A percentile compares a stretch with the other conserved stretches of the same genome.
phyloP scores from a whole-genome alignment of 768 basidiomycete genomes.

The Tulasnella sp. region DNA sequence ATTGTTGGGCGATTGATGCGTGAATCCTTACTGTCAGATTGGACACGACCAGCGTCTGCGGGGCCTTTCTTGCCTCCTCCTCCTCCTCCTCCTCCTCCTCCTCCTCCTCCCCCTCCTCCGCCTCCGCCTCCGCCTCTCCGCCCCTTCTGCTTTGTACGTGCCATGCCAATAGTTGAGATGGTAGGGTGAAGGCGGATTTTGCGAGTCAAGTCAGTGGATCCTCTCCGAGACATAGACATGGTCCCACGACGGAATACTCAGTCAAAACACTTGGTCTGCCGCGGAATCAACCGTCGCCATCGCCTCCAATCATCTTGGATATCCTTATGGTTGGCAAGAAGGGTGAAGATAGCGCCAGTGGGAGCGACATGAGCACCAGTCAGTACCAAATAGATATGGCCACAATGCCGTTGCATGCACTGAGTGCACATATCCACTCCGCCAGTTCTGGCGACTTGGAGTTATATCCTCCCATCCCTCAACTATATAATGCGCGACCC shows the following conservation, averaged over 20 bases:
- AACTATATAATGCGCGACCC: conserved; percentile 18
- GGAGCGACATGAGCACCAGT: conserved; percentile 15
- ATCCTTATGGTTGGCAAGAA: conserved; percentile 10
- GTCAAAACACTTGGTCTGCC: too few relatives aligned
- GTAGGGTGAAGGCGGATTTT: background rate
- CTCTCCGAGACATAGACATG: too few relatives aligned
- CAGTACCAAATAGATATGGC: too few relatives aligned
- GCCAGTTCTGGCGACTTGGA: conserved; percentile 17
- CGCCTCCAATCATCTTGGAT: background rate
- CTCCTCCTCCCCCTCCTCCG: too few relatives aligned
- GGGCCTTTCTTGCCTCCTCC: background rate
- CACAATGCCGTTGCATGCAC: too few relatives aligned
- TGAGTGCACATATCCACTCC: too few relatives aligned
- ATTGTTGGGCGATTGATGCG: conserved; percentile 5
- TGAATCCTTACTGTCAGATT: background rate
- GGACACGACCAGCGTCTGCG: background rate
- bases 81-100: background rate
- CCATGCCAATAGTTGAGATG: background rate
- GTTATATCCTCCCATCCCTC: conserved; percentile 18
- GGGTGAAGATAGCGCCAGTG: conserved; percentile 11
- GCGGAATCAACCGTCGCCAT: background rate
- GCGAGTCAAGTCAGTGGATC: too few relatives aligned
- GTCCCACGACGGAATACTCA: too few relatives aligned
- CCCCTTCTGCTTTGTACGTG: background rate
- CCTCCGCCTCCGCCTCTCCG: background rate